Percentiles rank a stretch among this genome's conserved stretches.
Evolutionary conservation across 805 yeast species (phyloP).

Genomic region (Hanseniaspora lachancei): DNA sequence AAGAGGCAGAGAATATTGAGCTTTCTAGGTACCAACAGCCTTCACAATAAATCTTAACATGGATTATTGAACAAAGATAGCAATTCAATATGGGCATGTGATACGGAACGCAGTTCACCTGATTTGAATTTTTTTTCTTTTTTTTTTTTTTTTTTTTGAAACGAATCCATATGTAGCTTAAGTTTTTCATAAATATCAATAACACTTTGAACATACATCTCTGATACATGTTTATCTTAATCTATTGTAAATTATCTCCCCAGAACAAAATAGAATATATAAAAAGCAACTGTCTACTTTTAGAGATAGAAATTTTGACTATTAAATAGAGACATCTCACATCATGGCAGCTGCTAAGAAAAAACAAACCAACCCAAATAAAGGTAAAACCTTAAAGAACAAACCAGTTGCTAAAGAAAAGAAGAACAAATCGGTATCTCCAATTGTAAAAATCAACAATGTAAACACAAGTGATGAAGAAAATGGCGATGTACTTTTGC

Average conservation of each 20-base stretch:
- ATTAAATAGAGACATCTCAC: background rate
- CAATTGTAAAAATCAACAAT: no score
- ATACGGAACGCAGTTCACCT: background rate
- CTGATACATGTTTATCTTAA: no score
- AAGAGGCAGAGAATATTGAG: background rate
- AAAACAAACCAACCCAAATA: background rate
- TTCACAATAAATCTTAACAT: no score
- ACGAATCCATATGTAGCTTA: background rate
- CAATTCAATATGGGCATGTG: background rate
- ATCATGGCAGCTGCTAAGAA: background rate
- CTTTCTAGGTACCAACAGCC: background rate
- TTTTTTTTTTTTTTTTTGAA: background rate
- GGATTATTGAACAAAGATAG: background rate
- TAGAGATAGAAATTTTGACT: no score
- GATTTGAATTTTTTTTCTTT: background rate
- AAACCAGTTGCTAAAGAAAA: background rate
- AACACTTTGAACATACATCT: background rate
- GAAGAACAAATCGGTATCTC: background rate
- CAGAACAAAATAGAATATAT: background rate
- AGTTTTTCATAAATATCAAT: background rate
- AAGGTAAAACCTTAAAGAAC: background rate
- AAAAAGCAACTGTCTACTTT: no score
- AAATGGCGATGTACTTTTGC: conserved; percentile 8
- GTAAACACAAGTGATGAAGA: background rate
- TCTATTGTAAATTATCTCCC: background rate